These are phyloP conservation scores for Serendipita indica DNA, from an alignment of 768 basidiomycete genomes.

Conservation along the genomic window DNA sequence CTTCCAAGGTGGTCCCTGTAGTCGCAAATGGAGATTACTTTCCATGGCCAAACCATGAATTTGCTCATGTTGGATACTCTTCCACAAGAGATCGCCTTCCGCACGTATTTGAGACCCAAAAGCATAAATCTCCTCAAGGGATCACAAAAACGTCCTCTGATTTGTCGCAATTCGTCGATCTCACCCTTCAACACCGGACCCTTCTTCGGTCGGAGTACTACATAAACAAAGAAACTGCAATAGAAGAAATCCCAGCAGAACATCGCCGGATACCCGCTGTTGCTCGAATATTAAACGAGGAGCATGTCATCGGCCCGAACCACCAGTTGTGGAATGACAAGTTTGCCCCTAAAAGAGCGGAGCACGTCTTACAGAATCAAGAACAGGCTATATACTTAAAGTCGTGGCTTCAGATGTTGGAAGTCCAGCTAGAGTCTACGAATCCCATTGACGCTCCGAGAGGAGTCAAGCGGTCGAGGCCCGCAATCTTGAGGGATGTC, in stretches of 20 bases:
- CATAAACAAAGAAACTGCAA: slow-evolving; percentile 15
- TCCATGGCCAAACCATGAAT: slow-evolving; percentile 35
- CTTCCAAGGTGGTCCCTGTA: slow-evolving; percentile 8
- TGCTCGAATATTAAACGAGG: slow-evolving; percentile 23
- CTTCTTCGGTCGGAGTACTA: neutral
- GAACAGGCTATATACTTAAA: slow-evolving; percentile 51
- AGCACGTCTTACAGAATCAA: slow-evolving; percentile 69
- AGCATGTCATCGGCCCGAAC: slow-evolving; percentile 15
- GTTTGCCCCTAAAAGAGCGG: slow-evolving; percentile 59
- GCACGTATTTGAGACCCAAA: neutral
- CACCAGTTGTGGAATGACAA: slow-evolving; percentile 53
- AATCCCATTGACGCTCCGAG: slow-evolving; percentile 19
- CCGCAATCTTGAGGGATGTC: slow-evolving; percentile 42
- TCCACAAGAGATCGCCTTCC: slow-evolving; percentile 28
- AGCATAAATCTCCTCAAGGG: neutral
- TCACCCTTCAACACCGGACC: neutral
- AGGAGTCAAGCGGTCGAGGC: slow-evolving; percentile 36
- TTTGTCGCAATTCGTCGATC: neutral
- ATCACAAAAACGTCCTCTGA: neutral
- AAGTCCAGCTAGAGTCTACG: slow-evolving; percentile 33
- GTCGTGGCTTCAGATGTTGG: slow-evolving; percentile 64
- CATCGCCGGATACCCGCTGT: slow-evolving; percentile 36
- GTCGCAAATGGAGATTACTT: slow-evolving; percentile 12
- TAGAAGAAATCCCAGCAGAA: neutral
- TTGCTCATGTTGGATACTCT: slow-evolving; percentile 48